Evolutionary conservation across 2,329 filamentous ascomycete genomes (phyloP), one percentile per base, ranked within the genome.

Genomic region (Neonectria ditissima): DNA sequence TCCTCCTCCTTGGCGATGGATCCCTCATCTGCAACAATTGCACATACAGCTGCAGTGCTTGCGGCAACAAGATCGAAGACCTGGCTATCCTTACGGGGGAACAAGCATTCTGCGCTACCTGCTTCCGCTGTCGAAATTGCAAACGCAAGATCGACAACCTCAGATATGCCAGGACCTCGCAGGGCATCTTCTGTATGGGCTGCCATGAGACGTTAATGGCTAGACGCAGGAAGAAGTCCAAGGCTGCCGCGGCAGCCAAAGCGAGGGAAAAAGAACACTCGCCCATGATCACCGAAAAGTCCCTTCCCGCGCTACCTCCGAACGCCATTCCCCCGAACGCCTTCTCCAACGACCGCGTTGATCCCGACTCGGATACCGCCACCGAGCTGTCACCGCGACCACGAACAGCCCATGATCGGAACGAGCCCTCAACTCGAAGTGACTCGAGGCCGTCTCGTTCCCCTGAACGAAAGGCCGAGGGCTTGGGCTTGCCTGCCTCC

Each of bases 11-110:
- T 67, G 96, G 96, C 78, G 96, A 99, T 82, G 96, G 96, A 69
- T 98, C 95, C 18, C 89, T 99, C 70, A 98, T 99, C 73, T 99
- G 96, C 86, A 98, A 97, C 83, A 97, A 97, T 80, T 99, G 96
- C 83, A 98, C 96, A 57, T 99, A 99, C 80, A 97, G 94, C 85
- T 99, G 96, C 84, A 97, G 90, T 79, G 94, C 94, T 57, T 99
- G 96, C 80, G 90, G 90, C 63, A 95, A 97, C 83, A 99, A 99
- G 84, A 99, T 99, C 71, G 96, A 99, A 78, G 96, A 99, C 77
- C 85, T 98, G 66, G 96, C 96, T 68, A 99, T 99, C 78, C 85
- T 99, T 70, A 99, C 96, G 0, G 96, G 96, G 69, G 96, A 99
- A 75, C 95, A 99, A 81, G 96, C 96, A 47, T 99, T 97, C 78